Conservation (phyloP, 306 rosid species). For the Prosopis cineraria region DNA sequence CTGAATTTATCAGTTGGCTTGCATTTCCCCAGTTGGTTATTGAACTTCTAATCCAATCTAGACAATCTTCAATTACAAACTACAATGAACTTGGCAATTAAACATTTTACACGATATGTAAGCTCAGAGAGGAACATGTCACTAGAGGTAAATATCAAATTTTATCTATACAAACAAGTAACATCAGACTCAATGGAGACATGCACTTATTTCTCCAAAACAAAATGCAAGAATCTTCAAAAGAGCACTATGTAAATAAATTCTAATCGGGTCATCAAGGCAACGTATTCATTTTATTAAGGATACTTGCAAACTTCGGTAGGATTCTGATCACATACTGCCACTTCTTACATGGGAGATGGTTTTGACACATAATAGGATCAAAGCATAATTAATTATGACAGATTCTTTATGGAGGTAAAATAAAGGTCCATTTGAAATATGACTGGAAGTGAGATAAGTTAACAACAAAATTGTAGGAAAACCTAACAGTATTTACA, state of each 20-base stretch:
- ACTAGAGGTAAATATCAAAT: not conserved
- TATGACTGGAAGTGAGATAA: not conserved
- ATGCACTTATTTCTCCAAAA: not conserved
- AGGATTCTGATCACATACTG: not conserved
- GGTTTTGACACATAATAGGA: not conserved
- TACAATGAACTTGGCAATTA: not conserved
- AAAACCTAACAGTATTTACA: not conserved
- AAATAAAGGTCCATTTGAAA: not conserved
- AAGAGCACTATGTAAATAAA: constrained; percentile 11
- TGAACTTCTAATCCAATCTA: constrained; percentile 4
- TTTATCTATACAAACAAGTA: not conserved
- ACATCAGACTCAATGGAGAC: not conserved
- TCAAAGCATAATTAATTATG: not conserved
- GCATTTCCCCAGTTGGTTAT: constrained; percentile 1
- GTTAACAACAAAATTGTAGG: not conserved
- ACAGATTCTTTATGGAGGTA: not conserved
- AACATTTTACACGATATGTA: not conserved
- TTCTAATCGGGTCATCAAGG: not conserved
- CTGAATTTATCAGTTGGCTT: not conserved
- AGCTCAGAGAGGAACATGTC: not conserved
- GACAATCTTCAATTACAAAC: not conserved
- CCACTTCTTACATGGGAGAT: not conserved
- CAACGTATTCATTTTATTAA: not conserved
- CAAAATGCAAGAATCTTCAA: not conserved
- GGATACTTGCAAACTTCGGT: not conserved